phyloP scores from a whole-genome alignment of 108 stramenopile species.

The Chaetoceros tenuissimus region DNA sequence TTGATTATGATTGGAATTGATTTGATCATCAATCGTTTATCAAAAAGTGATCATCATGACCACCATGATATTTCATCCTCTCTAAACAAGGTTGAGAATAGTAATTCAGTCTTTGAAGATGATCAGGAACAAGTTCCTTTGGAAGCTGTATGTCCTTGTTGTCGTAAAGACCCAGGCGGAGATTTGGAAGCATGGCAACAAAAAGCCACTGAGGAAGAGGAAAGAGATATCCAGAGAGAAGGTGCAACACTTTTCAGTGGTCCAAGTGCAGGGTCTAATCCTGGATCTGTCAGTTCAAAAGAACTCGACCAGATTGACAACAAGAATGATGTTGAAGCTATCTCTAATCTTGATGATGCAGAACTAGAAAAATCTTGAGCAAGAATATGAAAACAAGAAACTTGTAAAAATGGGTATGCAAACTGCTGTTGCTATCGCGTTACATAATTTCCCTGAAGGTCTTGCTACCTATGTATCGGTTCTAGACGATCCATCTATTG shows the following conservation, averaged over 20 bases:
- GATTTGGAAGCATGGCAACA: constrained; percentile 21
- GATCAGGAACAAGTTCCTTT: background rate
- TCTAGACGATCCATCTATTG: constrained; percentile 59
- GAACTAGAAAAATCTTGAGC: background rate
- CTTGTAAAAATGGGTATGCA: constrained; percentile 55
- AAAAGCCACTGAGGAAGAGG: constrained; percentile 14
- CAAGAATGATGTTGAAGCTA: too few relatives aligned
- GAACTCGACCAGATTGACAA: too few relatives aligned
- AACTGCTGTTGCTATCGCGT: constrained; percentile 70
- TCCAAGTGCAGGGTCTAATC: too few relatives aligned
- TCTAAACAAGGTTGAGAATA: background rate
- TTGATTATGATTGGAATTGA: constrained; percentile 43
- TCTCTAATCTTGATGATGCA: too few relatives aligned
- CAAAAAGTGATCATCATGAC: constrained; percentile 12
- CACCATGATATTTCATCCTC: constrained; percentile 11
- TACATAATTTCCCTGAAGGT: constrained; percentile 90
- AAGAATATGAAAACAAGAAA: constrained; percentile 19
- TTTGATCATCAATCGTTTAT: constrained; percentile 1
- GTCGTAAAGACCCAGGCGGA: constrained; percentile 26
- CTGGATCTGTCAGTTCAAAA: too few relatives aligned
- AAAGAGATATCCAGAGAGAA: background rate
- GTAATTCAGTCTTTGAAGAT: background rate
- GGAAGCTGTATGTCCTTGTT: constrained; percentile 10
- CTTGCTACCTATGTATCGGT: constrained; percentile 79
- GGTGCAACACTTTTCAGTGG: background rate